A percentile compares a stretch with the other conserved stretches of the same genome.
Conservation (phyloP, 2,329 filamentous ascomycete genomes). For the Amauroascus niger region DNA sequence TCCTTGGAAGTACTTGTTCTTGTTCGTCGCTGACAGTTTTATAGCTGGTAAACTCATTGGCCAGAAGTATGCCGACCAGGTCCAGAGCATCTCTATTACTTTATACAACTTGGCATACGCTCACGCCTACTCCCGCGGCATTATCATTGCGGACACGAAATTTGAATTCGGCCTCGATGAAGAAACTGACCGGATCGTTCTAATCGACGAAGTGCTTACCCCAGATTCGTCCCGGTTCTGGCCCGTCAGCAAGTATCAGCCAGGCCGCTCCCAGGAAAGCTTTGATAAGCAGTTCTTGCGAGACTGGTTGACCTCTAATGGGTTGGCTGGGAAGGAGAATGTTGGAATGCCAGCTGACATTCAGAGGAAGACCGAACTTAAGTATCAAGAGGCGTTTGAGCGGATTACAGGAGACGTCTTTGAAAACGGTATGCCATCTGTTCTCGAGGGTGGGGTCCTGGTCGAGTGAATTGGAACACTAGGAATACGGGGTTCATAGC, state of each 20-base stretch:
- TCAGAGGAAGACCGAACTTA: constrained; percentile 55
- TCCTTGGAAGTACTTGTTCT: constrained; percentile 6
- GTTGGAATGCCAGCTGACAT: constrained; percentile 65
- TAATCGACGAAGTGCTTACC: constrained; percentile 78
- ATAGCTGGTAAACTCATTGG: constrained; percentile 53
- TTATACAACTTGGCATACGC: constrained; percentile 50
- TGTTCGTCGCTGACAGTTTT: constrained; percentile 6
- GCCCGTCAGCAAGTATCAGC: constrained; percentile 61
- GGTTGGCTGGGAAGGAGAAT: constrained; percentile 64
- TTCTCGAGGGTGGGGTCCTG: neutral
- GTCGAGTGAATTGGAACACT: neutral
- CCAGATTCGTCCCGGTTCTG: constrained; percentile 82
- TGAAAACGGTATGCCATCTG: constrained; percentile 3
- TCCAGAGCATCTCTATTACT: constrained; percentile 55
- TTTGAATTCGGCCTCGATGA: constrained; percentile 66
- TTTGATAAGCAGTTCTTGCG: constrained; percentile 82
- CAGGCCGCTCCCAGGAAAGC: constrained; percentile 66
- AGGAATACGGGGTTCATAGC: neutral
- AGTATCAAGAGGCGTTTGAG: constrained; percentile 68
- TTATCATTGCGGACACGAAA: constrained; percentile 70
- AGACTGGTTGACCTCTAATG: constrained; percentile 67
- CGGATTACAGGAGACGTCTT: constrained; percentile 50
- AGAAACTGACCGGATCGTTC: constrained; percentile 55
- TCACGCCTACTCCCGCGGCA: constrained; percentile 45
- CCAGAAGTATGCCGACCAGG: constrained; percentile 51